Percentiles rank a stretch among this genome's conserved stretches.
Evolutionary conservation across 257 asterid species (phyloP).

Genomic region (Coffea canephora): DNA sequence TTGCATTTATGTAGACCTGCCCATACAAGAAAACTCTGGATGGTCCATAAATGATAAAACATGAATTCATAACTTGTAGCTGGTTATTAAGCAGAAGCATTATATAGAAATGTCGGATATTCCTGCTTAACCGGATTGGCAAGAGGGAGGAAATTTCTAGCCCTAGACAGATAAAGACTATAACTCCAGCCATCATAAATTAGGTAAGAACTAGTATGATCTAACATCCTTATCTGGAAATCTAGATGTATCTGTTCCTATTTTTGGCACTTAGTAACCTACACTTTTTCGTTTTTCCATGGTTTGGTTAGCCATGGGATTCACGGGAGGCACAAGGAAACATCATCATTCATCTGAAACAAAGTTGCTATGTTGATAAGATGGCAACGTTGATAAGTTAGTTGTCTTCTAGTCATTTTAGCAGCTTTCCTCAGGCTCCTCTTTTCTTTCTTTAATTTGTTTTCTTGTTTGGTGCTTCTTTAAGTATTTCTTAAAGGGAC

Average conservation of each 20-base stretch:
- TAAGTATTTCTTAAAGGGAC: background rate
- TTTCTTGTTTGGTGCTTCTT: no score
- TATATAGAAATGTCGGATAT: background rate
- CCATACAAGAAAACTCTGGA: background rate
- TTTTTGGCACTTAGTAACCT: background rate
- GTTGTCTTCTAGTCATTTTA: background rate
- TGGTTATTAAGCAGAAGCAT: background rate
- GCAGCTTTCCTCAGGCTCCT: background rate
- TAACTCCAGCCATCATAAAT: background rate
- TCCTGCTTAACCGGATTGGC: background rate
- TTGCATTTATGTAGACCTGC: constrained; percentile 1
- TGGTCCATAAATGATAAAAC: no score
- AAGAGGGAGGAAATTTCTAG: background rate
- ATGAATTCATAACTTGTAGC: background rate
- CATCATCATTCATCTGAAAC: background rate
- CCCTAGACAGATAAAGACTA: no score
- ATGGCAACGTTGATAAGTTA: background rate
- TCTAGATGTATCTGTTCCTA: background rate
- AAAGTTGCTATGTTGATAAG: constrained; percentile 1
- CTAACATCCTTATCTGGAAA: background rate
- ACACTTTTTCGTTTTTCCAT: background rate
- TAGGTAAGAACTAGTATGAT: background rate
- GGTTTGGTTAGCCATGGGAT: background rate
- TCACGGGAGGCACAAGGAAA: constrained; percentile 20
- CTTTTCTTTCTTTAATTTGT: background rate